Evolutionary conservation across 225 moss, liverwort and hornwort genomes (phyloP).

Genomic region (Polytrichum commune): DNA sequence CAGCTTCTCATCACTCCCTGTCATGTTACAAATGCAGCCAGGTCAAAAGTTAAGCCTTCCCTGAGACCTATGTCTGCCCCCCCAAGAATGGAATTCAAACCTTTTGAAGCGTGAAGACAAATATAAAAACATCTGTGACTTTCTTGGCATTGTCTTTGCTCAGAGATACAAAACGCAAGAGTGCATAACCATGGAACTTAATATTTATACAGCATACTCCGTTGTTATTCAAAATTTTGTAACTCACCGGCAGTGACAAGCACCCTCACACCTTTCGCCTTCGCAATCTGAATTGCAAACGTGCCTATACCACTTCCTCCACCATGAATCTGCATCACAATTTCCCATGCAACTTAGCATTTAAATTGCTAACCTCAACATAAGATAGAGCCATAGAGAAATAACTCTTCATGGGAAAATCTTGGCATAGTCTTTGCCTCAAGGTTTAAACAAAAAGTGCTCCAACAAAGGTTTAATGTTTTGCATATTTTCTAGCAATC

Average conservation of each 20-base stretch:
- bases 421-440: no score
- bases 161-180: no score
- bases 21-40: background rate
- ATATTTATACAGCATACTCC: no score
- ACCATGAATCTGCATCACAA: conserved; percentile 60
- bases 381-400: background rate
- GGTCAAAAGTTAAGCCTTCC: no score
- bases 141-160: no score
- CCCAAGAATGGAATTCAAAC: background rate
- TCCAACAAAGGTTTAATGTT: background rate
- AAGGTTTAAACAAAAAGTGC: no score
- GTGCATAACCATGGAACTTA: no score
- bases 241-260: conserved; percentile 68
- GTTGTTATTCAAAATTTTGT: no score
- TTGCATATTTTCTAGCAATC: background rate
- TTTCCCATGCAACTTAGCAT: background rate
- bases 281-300: conserved; percentile 81
- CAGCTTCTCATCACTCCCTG: conserved; percentile 66
- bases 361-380: background rate
- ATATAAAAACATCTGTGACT: background rate
- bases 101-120: background rate
- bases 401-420: background rate
- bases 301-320: conserved; percentile 86
- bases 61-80: no score
- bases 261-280: conserved; percentile 66